A percentile compares a stretch with the other conserved stretches of the same genome.
These are phyloP conservation scores for Tothia fuscella DNA, from an alignment of 2,329 filamentous ascomycete genomes.

Conservation along the genomic window DNA sequence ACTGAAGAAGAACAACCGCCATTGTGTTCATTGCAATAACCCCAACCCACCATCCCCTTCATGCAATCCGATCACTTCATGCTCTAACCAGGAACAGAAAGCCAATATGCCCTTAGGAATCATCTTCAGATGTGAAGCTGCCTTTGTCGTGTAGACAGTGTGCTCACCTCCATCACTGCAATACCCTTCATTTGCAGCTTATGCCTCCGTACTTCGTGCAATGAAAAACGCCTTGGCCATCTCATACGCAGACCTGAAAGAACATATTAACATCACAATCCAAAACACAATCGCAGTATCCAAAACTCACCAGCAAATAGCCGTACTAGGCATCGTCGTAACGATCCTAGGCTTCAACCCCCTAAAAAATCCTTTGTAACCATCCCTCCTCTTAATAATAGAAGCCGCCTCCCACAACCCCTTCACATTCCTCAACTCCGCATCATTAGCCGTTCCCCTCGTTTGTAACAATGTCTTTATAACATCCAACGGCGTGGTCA, in stretches of 20 bases:
- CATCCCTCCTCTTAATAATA: slow-evolving; percentile 74
- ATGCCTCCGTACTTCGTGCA: slow-evolving; percentile 21
- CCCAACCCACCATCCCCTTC: too few species aligned
- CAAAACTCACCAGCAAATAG: slow-evolving; percentile 80
- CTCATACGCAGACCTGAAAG: slow-evolving; percentile 48
- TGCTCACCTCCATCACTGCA: too few species aligned
- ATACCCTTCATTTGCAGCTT: too few species aligned
- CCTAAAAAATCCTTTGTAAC: slow-evolving; percentile 80
- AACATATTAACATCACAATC: slow-evolving; percentile 12
- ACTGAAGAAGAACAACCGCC: too few species aligned
- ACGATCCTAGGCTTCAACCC: slow-evolving; percentile 83
- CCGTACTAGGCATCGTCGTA: slow-evolving; percentile 95
- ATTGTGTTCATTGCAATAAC: too few species aligned
- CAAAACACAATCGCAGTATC: not conserved
- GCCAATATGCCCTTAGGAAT: too few species aligned
- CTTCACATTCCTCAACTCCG: slow-evolving; percentile 73
- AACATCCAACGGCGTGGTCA: slow-evolving; percentile 94
- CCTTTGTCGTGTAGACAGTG: too few species aligned
- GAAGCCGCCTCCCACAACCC: slow-evolving; percentile 67
- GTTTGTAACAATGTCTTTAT: slow-evolving; percentile 98
- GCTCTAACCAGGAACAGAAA: too few species aligned
- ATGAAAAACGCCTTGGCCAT: slow-evolving; percentile 60
- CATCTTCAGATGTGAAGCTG: too few species aligned
- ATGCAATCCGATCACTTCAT: too few species aligned
- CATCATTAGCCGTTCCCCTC: slow-evolving; percentile 67